Conservation (phyloP, 192 early-diverging fungal genomes). For the Chytriomyces sp. region DNA sequence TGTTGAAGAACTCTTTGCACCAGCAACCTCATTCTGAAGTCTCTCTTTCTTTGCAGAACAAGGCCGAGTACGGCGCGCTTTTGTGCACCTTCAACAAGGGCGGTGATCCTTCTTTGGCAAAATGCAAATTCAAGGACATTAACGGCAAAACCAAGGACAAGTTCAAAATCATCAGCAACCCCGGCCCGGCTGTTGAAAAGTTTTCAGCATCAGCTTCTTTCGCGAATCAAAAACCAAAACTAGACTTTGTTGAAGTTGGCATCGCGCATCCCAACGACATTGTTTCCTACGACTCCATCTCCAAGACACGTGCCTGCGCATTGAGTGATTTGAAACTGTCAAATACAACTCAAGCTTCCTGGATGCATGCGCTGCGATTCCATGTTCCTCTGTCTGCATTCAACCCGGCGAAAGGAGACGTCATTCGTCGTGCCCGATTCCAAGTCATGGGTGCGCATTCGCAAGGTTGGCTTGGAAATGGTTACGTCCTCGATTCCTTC, state of each 20-base stretch:
- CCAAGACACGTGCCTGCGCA: background rate
- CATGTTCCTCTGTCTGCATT: constrained; percentile 18
- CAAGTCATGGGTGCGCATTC: constrained; percentile 28
- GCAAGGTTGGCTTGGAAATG: background rate
- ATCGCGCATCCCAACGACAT: background rate
- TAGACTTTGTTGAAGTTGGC: constrained; percentile 6
- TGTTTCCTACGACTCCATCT: background rate
- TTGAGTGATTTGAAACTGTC: background rate
- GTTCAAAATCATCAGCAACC: constrained; percentile 36
- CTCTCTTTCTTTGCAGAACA: constrained; percentile 19
- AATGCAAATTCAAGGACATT: constrained; percentile 44
- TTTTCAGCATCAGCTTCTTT: background rate
- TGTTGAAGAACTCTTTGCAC: background rate
- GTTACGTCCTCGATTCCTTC: constrained; percentile 8
- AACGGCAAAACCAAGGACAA: constrained; percentile 38
- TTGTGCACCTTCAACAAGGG: constrained; percentile 43
- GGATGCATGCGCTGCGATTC: constrained; percentile 28
- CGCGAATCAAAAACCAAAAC: background rate
- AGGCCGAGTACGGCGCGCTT: constrained; percentile 44
- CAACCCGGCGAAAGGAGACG: constrained; percentile 13
- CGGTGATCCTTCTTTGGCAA: constrained; percentile 13
- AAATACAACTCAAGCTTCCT: background rate
- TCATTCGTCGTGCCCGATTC: constrained; percentile 6
- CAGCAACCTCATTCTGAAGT: background rate
- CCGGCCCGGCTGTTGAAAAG: background rate